Evolutionary conservation across 2,329 filamentous ascomycete genomes (phyloP), one percentile per base, ranked within the genome.

Genomic region (Cladosporium austrohemisphaericum): DNA sequence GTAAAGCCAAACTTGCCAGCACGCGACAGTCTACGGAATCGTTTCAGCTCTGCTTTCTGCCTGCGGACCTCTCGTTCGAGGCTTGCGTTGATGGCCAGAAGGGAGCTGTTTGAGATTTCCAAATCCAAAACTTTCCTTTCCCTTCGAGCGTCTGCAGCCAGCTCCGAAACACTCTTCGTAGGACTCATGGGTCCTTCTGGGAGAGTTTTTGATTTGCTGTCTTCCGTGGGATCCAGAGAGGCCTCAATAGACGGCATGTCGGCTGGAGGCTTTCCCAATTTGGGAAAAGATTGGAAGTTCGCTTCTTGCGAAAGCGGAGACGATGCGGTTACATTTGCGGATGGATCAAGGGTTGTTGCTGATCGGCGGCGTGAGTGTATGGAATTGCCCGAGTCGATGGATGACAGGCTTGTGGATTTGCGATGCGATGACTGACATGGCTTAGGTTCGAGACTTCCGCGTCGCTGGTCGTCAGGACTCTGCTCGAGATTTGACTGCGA

Each of bases 111-210:
- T 49, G 87, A 95, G 55, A 98, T 98, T 65, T 98, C 89, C 5
- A 98, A 75, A 65, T 98, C 93, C 57, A 97, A 80, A 1, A 98
- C 91, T 71, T 97, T 98, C 53, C 93, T 82, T 68, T 97, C 93
- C 28, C 89, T 81, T 23, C 93, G 81, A 11, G 93, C 93, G 64
- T 89, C 93, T n/a, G 86, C 80, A 9, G 93, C 89, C 5, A 89
- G 76, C 52, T 94, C 90, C 54, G 81, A 86, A 53, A 86, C 73
- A 6, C 81, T 76, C 49, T 60, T 71, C 52, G 54, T 66, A 49
- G 51, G 68, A 57, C 49, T 71, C 47, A 54, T 64, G 59, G 18
- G 43, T 13, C 43, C 43, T 13, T 46, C 43, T 4, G 22, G 5
- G 13, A 11, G 32, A 36, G 16, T 13, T n/a, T 16, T 14, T 3